Conservation (phyloP, 441 rosid species). For the Gossypium schwendimanii region DNA sequence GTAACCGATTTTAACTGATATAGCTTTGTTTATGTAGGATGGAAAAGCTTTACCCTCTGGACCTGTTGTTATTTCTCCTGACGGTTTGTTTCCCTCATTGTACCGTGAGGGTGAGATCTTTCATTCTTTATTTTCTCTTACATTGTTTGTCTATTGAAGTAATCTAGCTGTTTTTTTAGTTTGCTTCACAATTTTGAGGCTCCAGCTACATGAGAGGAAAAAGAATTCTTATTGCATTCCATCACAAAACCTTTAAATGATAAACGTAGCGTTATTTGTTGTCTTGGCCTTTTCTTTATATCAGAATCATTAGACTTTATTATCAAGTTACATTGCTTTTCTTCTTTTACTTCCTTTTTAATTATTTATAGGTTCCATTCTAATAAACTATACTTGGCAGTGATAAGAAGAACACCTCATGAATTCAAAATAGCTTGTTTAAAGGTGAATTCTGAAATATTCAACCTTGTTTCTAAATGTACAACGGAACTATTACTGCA, state of each 20-base stretch:
- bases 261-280: not conserved
- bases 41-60: conserved; percentile 80
- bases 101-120: conserved; percentile 66
- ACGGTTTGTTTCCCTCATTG: conserved; percentile 78
- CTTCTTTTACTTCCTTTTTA: not conserved
- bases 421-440: conserved; percentile 88
- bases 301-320: not conserved
- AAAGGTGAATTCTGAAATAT: conserved; percentile 41
- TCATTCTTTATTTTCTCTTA: not conserved
- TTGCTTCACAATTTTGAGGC: not conserved
- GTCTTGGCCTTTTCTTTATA: not conserved
- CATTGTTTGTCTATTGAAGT: not conserved
- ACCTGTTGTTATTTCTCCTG: conserved; percentile 84
- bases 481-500: not conserved
- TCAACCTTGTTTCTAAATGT: not conserved
- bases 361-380: not conserved
- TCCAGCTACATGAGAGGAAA: not conserved
- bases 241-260: not conserved
- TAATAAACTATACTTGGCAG: conserved; percentile 32
- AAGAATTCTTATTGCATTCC: not conserved
- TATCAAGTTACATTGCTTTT: not conserved
- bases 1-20: conserved; percentile 3
- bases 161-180: not conserved
- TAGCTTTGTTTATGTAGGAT: conserved; percentile 43
- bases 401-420: conserved; percentile 84